Conservation (phyloP, 2,329 filamentous ascomycete species). For the Stagonosporopsis vannaccii region DNA sequence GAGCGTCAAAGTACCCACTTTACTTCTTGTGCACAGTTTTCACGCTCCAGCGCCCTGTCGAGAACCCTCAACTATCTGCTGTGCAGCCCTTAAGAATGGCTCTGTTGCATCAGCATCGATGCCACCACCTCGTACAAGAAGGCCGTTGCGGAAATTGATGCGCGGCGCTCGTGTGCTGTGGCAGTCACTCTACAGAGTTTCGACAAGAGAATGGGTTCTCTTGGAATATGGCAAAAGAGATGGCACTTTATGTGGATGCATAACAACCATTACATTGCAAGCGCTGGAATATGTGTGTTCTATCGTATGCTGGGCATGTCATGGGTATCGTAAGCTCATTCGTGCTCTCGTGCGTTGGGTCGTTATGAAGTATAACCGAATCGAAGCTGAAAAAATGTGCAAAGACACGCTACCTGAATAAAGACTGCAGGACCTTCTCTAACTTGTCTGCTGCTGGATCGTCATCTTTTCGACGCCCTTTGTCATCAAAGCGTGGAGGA, state of each 20-base stretch:
- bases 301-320: slow-evolving; percentile 8
- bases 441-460: slow-evolving; percentile 46
- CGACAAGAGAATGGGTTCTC: no score
- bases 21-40: not conserved
- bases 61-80: not conserved
- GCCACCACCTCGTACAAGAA: not conserved
- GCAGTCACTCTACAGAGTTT: not conserved
- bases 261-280: not conserved
- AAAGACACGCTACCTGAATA: slow-evolving; percentile 34
- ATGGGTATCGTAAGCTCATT: slow-evolving; percentile 16
- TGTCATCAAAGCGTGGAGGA: slow-evolving; percentile 47
- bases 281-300: slow-evolving; percentile 7
- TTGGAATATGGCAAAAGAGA: not conserved
- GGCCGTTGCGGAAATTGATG: not conserved
- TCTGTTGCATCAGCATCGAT: not conserved
- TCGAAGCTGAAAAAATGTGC: not conserved
- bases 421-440: slow-evolving; percentile 42
- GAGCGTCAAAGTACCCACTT: not conserved
- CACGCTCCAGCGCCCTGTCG: not conserved
- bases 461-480: slow-evolving; percentile 36
- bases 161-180: no score
- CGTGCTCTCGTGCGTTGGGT: slow-evolving; percentile 3
- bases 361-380: not conserved
- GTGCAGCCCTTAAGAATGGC: not conserved
- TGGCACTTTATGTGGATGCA: not conserved